These are phyloP conservation scores for Cytidiella melzeri DNA, from an alignment of 768 basidiomycete genomes.

Conservation along the genomic window DNA sequence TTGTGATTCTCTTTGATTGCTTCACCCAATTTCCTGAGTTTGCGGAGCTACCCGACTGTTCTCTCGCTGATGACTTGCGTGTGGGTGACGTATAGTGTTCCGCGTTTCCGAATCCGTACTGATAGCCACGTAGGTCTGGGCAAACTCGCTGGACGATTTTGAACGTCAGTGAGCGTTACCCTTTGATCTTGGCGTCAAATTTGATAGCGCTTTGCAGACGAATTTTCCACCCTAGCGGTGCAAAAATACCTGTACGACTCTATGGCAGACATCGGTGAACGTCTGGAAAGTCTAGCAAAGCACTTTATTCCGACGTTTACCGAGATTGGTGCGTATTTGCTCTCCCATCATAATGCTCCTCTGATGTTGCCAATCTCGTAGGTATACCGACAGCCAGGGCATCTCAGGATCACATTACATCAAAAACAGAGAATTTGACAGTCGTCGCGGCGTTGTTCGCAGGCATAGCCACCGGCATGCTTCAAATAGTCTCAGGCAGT, in stretches of 20 bases:
- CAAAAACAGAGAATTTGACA: slow-evolving; percentile 59
- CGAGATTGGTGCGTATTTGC: not conserved
- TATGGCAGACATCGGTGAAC: slow-evolving; percentile 5
- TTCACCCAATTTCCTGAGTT: not conserved
- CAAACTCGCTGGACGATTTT: slow-evolving; percentile 2
- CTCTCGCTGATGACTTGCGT: too few species aligned
- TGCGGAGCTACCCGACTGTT: too few species aligned
- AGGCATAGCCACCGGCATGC: slow-evolving; percentile 61
- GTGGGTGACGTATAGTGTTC: too few species aligned
- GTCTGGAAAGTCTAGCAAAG: slow-evolving; percentile 1
- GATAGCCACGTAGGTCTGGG: slow-evolving; percentile 8
- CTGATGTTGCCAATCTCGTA: slow-evolving; percentile 15
- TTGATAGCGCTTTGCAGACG: too few species aligned
- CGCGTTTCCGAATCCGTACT: too few species aligned
- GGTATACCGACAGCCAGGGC: slow-evolving; percentile 68
- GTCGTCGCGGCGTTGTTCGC: slow-evolving; percentile 71
- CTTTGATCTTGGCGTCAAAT: too few species aligned
- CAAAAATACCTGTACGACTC: slow-evolving; percentile 6
- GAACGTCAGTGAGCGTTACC: slow-evolving; percentile 3
- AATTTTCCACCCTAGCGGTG: slow-evolving; percentile 8
- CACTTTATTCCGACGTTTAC: slow-evolving; percentile 9
- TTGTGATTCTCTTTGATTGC: not conserved
- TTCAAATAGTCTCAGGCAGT: slow-evolving; percentile 60
- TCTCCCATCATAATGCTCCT: not conserved
- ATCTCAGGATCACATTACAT: slow-evolving; percentile 60